Base-by-base conservation (phyloP, 1,139 yeast genomes). In the Taiozyma onychis region DNA sequence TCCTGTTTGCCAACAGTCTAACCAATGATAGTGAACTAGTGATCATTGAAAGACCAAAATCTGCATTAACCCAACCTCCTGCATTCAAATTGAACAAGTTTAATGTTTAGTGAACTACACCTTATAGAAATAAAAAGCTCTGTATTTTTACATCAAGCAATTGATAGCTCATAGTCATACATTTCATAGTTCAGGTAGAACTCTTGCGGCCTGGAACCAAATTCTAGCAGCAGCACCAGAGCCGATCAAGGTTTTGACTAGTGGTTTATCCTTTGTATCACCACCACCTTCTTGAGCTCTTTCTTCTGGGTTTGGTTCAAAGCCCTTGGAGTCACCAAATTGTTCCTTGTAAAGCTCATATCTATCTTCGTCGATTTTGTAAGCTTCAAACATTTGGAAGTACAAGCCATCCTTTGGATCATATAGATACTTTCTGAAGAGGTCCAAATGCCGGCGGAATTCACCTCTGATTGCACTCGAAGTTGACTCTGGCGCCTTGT, bases 11-110 rank as follows among this genome's bases (percentile, higher is more conserved):
- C 8, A 84, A 75, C 37, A 68, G 73, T 41, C 71, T 89, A 50
- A 81, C 79, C 14, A 68, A 73, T 21, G 41, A 32, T 13, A 61
- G 67, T 24, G 90, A 87, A 60, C 67, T 91, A 46, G 77, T 85
- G 6, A 79, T 91, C 39, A 78, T 89, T 45, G 97, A 91, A 67
- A 78, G 93, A 65, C 95, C 95, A 16, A 74, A 78, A 48, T 78
- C 78, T 63, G 77, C 80, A 42, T 71, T 83, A 57, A 78, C 85
- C 42, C 73, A 79, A 43, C 78, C 83, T 32, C 85, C 93, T 45
- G 95, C 96, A 49, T 89, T 88, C 72, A 81, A 85, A 67, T 70
- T 86, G 58, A 84, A 86, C 54, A 83, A 83, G 66, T 74, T 85
- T 57, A 74, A 76, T 57, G 71, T 85, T 52, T 83, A 70, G 34